Base-by-base conservation (phyloP, 495 filamentous ascomycete genomes). In the Hyaloscypha hepaticicola region DNA sequence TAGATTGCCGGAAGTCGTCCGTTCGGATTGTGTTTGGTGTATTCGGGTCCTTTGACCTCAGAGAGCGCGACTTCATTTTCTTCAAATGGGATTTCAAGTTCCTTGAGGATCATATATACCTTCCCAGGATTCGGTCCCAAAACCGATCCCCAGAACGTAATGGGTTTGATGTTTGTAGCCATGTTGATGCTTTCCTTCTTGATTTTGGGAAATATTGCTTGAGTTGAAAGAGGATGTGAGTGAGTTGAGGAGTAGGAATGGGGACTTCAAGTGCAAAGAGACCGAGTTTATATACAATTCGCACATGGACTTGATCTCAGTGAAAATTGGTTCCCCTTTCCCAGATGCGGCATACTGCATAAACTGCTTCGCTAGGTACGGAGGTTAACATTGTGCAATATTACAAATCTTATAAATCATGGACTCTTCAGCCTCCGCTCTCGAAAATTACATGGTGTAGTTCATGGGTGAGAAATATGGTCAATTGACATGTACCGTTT, bases 21-120 rank as follows among this genome's bases (percentile, higher is more conserved):
- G 74, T 93, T 92, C 66, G 88, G 88, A 72, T 90, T 92, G 77
- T 89, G 67, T 14, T 76, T 75, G 9, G 76, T 70, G 73, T 77
- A 93, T 0, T 76, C 73, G 14, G 77, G 73, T 29, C 78, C 71
- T 75, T 93, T 93, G 67, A 88, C 73, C 2, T 86, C 82, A 11
- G 67, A 28, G 59, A 83, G 78, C 2, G 57, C 28, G 21, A 69
- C 34, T 25, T 58, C 27, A 14, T 78, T 77, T 55, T 73, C 68
- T 38, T 81, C 76, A 72, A 86, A 85, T 4, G 84, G 80, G 11
- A 93, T 63, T 6, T 69, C 68, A 48, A 94, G 87, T 67, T 90
- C 87, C 41, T 85, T 74, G 49, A 91, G 77, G 67, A 90, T 55
- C 38, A 87, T 83, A 66, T 76, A 75, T 16, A 90, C 83, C 71